A percentile compares a stretch with the other conserved stretches of the same genome.
phyloP scores from a whole-genome alignment of 129 eudicot species.

The Erigeron canadensis region DNA sequence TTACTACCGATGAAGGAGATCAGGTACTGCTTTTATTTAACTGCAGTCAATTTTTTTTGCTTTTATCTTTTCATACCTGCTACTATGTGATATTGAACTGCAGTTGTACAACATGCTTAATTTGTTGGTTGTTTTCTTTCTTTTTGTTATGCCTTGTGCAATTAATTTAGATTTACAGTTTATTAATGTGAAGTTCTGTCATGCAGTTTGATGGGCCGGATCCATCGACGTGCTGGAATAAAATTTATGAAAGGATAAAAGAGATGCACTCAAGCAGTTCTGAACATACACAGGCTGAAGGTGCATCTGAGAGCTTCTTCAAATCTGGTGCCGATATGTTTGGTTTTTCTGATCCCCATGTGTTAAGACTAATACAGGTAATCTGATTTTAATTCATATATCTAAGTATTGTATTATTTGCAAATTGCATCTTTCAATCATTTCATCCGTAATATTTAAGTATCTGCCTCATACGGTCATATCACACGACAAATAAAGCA shows the following conservation, averaged over 20 bases:
- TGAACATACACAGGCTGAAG: slow-evolving; percentile 40
- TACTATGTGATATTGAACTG: slow-evolving; percentile 3
- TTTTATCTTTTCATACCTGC: not conserved
- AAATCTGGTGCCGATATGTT: slow-evolving; percentile 79
- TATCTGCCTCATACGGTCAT: not conserved
- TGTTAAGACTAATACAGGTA: slow-evolving; percentile 72
- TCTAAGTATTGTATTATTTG: not conserved
- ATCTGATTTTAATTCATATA: not conserved
- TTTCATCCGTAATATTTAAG: not conserved
- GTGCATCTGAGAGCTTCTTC: slow-evolving; percentile 37
- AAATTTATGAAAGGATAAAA: slow-evolving; percentile 55
- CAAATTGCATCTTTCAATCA: not conserved
- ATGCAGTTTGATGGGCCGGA: slow-evolving; percentile 71
- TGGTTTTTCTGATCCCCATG: slow-evolving; percentile 85
- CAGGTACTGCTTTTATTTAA: slow-evolving; percentile 41
- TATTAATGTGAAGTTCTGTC: slow-evolving; percentile 19
- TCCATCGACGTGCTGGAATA: slow-evolving; percentile 76
- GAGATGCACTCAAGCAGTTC: slow-evolving; percentile 34
- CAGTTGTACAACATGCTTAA: slow-evolving; percentile 13
- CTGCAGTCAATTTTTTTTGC: not conserved
- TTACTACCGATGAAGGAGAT: slow-evolving; percentile 73
- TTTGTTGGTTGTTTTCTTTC: slow-evolving; percentile 5
- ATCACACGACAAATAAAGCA: too few relatives aligned
- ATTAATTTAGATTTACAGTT: slow-evolving; percentile 1
- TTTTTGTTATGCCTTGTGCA: not conserved